Evolutionary conservation across 495 filamentous ascomycete species (phyloP).

Genomic region (Polyplosphaeria fusca): DNA sequence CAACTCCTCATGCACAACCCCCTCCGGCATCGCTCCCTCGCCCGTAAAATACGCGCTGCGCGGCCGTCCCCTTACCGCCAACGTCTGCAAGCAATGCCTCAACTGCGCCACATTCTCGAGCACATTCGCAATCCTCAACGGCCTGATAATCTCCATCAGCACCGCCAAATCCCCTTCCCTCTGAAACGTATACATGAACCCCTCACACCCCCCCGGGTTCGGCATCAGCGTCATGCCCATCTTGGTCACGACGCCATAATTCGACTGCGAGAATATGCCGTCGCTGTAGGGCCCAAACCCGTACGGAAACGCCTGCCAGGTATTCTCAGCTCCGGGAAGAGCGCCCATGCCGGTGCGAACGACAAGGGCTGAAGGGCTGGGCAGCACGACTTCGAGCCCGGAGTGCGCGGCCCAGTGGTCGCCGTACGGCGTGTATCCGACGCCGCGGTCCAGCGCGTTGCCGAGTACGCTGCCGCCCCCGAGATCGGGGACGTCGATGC

Average conservation of each 20-base stretch:
- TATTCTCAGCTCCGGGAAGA: conserved; percentile 36
- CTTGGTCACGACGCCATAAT: conserved; percentile 29
- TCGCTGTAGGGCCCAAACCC: conserved; percentile 26
- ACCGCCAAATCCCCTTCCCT: conserved; percentile 18
- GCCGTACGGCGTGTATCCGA: conserved; percentile 48
- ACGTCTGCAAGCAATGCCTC: conserved; percentile 24
- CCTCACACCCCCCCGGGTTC: conserved; percentile 24
- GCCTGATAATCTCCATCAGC: conserved; percentile 26
- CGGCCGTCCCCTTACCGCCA: conserved; percentile 19
- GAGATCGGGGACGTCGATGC: conserved; percentile 55
- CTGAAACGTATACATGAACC: conserved; percentile 29
- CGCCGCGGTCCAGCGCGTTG: conserved; percentile 49
- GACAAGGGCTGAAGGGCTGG: conserved; percentile 43
- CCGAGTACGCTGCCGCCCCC: conserved; percentile 58
- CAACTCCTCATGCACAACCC: conserved; percentile 5
- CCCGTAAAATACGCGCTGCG: conserved; percentile 16
- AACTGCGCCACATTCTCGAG: conserved; percentile 29
- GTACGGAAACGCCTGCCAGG: conserved; percentile 29
- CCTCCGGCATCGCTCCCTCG: conserved; percentile 14
- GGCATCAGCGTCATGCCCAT: conserved; percentile 31
- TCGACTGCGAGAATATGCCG: conserved; percentile 30
- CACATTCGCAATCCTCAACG: conserved; percentile 25
- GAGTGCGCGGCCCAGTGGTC: conserved; percentile 50
- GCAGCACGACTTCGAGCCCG: conserved; percentile 52
- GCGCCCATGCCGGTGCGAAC: conserved; percentile 53